Conservation (phyloP, 495 filamentous ascomycete species). For the Aspergillus coremiiformis region DNA sequence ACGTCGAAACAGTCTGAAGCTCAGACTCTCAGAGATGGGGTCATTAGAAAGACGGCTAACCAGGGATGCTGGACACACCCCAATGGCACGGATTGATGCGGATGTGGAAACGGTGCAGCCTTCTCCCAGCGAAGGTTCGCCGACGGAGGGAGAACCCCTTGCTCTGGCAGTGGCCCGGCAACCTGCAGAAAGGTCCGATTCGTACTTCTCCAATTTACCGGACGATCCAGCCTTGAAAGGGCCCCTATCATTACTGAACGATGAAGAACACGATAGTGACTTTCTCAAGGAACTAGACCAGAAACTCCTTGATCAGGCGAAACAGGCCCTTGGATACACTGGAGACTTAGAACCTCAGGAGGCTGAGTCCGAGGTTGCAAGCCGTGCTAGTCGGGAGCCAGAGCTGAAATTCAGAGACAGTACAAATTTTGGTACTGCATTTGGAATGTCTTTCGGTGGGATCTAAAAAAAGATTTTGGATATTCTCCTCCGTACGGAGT, state of each 20-base stretch:
- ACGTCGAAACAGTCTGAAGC: constrained; percentile 32
- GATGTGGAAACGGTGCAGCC: constrained; percentile 25
- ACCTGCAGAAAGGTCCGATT: constrained; percentile 33
- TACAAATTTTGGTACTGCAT: constrained; percentile 56
- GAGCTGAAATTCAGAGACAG: constrained; percentile 50
- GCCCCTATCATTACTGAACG: constrained; percentile 38
- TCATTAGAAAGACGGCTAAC: constrained; percentile 32
- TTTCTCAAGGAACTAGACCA: constrained; percentile 38
- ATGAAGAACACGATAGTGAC: constrained; percentile 33
- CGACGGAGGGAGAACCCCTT: constrained; percentile 22
- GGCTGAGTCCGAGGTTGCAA: constrained; percentile 20
- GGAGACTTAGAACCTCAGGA: constrained; percentile 15
- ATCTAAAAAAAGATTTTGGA: background rate
- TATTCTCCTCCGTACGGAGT: constrained; percentile 8
- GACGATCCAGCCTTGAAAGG: constrained; percentile 42
- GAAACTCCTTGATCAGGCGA: constrained; percentile 37
- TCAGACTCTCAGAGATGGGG: constrained; percentile 38
- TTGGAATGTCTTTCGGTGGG: constrained; percentile 25
- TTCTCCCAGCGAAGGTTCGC: constrained; percentile 20
- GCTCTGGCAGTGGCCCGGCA: constrained; percentile 28
- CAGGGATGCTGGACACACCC: constrained; percentile 41
- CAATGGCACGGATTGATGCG: constrained; percentile 38
- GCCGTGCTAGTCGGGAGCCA: constrained; percentile 42
- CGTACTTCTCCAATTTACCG: constrained; percentile 38
- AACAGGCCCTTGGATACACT: constrained; percentile 21